Evolutionary conservation across 2,329 filamentous ascomycete species (phyloP).

Genomic region (Monosporascus sp.): DNA sequence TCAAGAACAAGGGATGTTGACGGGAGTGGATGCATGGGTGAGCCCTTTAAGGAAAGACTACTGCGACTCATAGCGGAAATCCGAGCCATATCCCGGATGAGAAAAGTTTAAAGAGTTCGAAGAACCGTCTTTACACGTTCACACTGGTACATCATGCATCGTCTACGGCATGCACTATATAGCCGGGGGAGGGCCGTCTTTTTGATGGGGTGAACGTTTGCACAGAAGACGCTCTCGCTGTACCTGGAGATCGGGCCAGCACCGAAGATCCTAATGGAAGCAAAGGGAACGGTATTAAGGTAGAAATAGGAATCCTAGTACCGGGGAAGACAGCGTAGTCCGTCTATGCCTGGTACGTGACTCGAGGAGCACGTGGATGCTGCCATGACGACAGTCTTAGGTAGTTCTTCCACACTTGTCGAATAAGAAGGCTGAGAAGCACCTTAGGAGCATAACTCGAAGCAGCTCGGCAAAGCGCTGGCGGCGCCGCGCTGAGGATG

Average conservation of each 20-base stretch:
- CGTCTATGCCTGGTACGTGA: neutral
- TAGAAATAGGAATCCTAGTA: neutral
- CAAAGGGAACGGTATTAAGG: neutral
- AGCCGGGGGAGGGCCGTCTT: neutral
- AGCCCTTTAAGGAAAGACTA: neutral
- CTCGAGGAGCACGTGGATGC: neutral
- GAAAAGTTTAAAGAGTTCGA: neutral
- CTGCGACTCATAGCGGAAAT: neutral
- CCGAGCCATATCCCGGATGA: neutral
- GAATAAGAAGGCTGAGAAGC: neutral
- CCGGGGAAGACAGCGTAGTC: neutral
- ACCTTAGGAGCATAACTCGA: neutral
- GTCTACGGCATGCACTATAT: neutral
- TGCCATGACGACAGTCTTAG: neutral
- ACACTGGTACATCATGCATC: neutral
- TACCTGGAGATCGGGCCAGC: neutral
- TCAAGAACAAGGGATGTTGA: neutral
- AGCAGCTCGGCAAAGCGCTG: neutral
- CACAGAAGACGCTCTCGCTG: neutral
- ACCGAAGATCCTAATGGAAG: neutral
- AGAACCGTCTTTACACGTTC: neutral
- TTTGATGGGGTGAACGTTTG: neutral
- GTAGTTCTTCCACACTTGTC: neutral
- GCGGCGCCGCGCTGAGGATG: neutral
- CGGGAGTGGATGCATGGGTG: neutral